These are phyloP conservation scores for Mortierella sp. DNA, from an alignment of 371 early-diverging fungal genomes.

Conservation along the genomic window DNA sequence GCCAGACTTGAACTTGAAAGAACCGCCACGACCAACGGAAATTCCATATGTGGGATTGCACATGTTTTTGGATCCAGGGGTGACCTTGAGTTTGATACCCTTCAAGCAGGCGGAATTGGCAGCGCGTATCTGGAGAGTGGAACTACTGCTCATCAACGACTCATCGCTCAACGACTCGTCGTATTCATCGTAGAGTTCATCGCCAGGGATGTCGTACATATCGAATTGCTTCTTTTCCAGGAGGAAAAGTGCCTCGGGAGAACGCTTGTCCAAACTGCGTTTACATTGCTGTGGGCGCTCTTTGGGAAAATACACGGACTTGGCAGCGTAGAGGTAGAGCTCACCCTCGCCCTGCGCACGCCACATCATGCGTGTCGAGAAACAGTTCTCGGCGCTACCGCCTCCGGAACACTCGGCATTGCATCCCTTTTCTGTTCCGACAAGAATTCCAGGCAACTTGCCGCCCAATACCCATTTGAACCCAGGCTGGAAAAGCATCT, in stretches of 20 bases:
- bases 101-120: constrained; percentile 50
- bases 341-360: constrained; percentile 67
- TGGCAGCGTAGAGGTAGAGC: constrained; percentile 70
- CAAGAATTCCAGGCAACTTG: constrained; percentile 64
- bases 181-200: constrained; percentile 1
- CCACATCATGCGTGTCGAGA: constrained; percentile 74
- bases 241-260: constrained; percentile 18
- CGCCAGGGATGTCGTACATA: constrained; percentile 12
- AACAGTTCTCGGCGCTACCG: constrained; percentile 63
- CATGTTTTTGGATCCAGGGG: constrained; percentile 44
- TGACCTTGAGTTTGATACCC: constrained; percentile 44
- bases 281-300: constrained; percentile 6
- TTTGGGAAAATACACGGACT: constrained; percentile 54
- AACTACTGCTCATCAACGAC: neutral
- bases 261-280: constrained; percentile 25
- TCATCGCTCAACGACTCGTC: neutral
- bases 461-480: constrained; percentile 51
- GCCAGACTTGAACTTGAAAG: constrained; percentile 63
- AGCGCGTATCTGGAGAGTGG: neutral
- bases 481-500: constrained; percentile 35
- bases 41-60: constrained; percentile 71
- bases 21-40: constrained; percentile 70
- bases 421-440: constrained; percentile 53
- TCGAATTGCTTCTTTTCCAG: constrained; percentile 11
- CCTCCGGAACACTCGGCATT: constrained; percentile 70